A percentile compares a stretch with the other conserved stretches of the same genome.
phyloP scores from a whole-genome alignment of 306 rosid species.

The Arachis stenosperma region DNA sequence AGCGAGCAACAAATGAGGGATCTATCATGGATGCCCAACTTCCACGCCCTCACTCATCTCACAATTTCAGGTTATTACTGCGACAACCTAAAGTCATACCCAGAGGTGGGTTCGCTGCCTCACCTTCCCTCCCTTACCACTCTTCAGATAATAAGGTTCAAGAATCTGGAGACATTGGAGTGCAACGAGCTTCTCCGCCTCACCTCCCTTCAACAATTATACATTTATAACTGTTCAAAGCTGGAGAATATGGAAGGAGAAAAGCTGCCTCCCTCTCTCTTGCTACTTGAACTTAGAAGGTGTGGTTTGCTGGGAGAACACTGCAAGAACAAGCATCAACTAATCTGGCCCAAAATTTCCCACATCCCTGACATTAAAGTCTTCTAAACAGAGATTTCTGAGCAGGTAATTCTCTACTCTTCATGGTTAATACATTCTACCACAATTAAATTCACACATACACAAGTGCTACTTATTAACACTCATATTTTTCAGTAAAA shows the following conservation, averaged over 20 bases:
- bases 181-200: slow-evolving; percentile 7
- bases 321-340: neutral
- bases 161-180: neutral
- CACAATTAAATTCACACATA: too few relatives aligned
- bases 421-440: too few relatives aligned
- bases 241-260: slow-evolving; percentile 6
- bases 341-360: slow-evolving; percentile 21
- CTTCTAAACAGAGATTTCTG: neutral
- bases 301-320: neutral
- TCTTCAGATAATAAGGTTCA: fast-evolving
- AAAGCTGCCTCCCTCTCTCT: slow-evolving; percentile 6
- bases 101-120: neutral
- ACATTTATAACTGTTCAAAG: fast-evolving
- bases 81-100: neutral
- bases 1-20: neutral
- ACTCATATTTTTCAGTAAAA: too few relatives aligned
- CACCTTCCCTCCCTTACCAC: neutral
- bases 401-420: neutral
- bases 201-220: neutral
- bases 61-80: neutral
- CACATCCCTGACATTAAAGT: neutral
- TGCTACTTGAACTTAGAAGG: fast-evolving
- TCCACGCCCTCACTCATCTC: neutral
- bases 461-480: too few relatives aligned
- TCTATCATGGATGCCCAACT: neutral